Base-by-base conservation (phyloP, 768 basidiomycete genomes). In the Jaapia argillacea region DNA sequence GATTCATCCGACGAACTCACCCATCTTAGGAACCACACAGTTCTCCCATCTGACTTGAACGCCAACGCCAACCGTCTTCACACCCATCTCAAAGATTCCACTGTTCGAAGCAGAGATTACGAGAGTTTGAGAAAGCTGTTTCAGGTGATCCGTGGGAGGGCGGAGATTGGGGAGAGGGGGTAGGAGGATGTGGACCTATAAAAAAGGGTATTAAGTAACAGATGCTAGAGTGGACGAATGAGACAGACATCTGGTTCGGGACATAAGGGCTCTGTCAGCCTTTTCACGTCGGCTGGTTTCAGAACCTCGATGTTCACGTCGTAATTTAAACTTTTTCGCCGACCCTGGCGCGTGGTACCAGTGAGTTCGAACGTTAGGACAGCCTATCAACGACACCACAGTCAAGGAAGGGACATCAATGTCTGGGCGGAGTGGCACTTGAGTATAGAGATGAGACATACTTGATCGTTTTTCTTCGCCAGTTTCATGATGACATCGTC, bases 301-400 rank as follows among this genome's bases (percentile, higher is more conserved):
- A 88, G 71, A 6, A 93, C 79, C 40, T 85, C 84, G 45, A 92
- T 84, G 50, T 74, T 72, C 23, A 92, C 85, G 53, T 91, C 88
- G 55, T 93, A 88, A 0, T 74, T 67, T 18, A 92, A 75, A 36
- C 73, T 70, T 31, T 88, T 71, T 35, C 60, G 68, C 46, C 78
- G 68, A 4, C 85, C 85, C 23, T 74, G 67, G n/a, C 77, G 65
- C 6, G 78, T 81, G 41, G 74, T 61, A 0, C 77, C 79, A 36
- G 66, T 69, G 46, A 91, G 85, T 51, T 85, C 85, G 47, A 91
- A 85, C 38, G 73, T 78, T 6, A 91, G 69, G 16, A 33, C 10
- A 10, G 28, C 28, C 28, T 33, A 16, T 16, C 16, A 33, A 33
- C n/a, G n/a, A n/a, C n/a, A n/a, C n/a, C n/a, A n/a, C n/a, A n/a